Evolutionary conservation across 495 filamentous ascomycete genomes (phyloP).

Genomic region (Choiromyces venosus): DNA sequence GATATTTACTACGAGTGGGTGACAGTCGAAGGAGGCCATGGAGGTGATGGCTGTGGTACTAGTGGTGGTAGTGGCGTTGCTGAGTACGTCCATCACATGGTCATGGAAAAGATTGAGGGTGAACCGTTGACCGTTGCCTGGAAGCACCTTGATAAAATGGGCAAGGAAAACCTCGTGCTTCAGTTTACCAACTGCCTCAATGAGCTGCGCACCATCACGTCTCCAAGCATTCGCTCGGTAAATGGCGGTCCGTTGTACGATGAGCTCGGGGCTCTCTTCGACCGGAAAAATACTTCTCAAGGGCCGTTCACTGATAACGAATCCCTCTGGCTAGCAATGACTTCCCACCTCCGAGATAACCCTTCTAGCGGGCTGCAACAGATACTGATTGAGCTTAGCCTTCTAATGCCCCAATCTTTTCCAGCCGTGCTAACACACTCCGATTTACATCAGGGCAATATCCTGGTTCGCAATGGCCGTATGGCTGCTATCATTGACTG

Average conservation of each 20-base stretch:
- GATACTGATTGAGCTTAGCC: neutral
- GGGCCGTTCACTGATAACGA: neutral
- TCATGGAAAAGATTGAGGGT: neutral
- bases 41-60: too few species aligned
- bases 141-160: neutral
- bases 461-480: constrained; percentile 39
- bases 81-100: neutral
- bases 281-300: neutral
- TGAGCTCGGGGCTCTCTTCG: neutral
- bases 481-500: constrained; percentile 43
- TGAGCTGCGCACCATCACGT: neutral
- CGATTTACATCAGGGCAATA: constrained; percentile 41
- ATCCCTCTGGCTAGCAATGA: neutral
- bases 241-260: neutral
- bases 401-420: neutral
- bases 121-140: neutral
- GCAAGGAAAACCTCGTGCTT: neutral
- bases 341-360: neutral
- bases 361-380: neutral
- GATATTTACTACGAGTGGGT: neutral
- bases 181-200: neutral
- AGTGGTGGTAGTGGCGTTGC: too few species aligned
- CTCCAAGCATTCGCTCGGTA: neutral
- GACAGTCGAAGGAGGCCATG: neutral
- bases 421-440: constrained; percentile 35